Evolutionary conservation across 2,329 filamentous ascomycete species (phyloP).

Genomic region (Trichoderma sp.): DNA sequence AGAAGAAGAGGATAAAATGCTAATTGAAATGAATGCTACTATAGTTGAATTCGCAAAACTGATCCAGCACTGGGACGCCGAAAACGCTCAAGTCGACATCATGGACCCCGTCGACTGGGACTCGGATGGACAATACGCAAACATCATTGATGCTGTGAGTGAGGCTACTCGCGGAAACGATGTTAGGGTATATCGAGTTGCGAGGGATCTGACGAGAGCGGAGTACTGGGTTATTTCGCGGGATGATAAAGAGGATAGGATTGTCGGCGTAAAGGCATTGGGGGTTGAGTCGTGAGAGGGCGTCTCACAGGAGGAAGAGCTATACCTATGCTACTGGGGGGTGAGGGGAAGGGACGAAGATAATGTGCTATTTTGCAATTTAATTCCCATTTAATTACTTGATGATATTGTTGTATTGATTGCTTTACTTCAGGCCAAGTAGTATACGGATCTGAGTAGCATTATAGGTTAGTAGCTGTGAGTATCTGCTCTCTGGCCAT

Average conservation of each 20-base stretch:
- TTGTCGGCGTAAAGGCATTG: slow-evolving; percentile 80
- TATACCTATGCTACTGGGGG: not conserved
- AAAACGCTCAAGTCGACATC: slow-evolving; percentile 64
- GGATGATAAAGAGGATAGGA: slow-evolving; percentile 53
- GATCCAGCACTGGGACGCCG: slow-evolving; percentile 60
- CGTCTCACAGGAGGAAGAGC: not conserved
- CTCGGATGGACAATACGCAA: slow-evolving; percentile 67
- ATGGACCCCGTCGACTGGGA: slow-evolving; percentile 75
- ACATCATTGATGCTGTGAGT: slow-evolving; percentile 70
- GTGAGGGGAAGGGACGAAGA: too few relatives aligned
- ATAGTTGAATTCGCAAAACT: slow-evolving; percentile 71
- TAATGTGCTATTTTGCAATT: too few relatives aligned
- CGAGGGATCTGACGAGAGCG: slow-evolving; percentile 62
- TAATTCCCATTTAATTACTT: too few relatives aligned
- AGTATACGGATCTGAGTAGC: too few relatives aligned
- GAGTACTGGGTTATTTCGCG: slow-evolving; percentile 82
- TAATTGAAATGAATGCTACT: not conserved
- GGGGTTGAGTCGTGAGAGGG: slow-evolving; percentile 62
- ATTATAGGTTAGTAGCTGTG: too few relatives aligned
- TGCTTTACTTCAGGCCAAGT: too few relatives aligned
- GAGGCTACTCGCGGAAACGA: slow-evolving; percentile 66
- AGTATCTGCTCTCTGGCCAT: too few relatives aligned
- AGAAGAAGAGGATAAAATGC: not conserved
- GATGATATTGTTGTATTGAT: too few relatives aligned
- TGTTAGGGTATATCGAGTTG: slow-evolving; percentile 75